Percentiles rank a stretch among this genome's conserved stretches.
phyloP scores from a whole-genome alignment of 202 grass and related monocot species.

The Setaria viridis region DNA sequence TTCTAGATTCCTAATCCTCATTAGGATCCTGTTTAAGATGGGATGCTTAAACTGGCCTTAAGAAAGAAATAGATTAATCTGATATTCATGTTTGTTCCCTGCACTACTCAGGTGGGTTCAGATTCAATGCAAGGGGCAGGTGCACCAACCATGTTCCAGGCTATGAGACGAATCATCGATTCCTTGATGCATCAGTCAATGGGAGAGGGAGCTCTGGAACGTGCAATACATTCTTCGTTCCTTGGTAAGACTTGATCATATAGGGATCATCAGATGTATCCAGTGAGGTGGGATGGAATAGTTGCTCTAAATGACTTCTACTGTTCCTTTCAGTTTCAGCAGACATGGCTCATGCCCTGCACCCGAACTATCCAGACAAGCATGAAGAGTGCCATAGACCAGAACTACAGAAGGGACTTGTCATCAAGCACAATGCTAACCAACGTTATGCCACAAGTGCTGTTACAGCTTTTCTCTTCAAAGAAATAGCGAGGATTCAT shows the following conservation, averaged over 20 bases:
- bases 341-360: conserved; percentile 96
- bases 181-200: conserved; percentile 78
- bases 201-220: conserved; percentile 83
- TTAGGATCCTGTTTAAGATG: conserved; percentile 10
- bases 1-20: not conserved
- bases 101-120: conserved; percentile 76
- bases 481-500: conserved; percentile 82
- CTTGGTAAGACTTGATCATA: conserved; percentile 64
- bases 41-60: not conserved
- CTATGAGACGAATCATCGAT: conserved; percentile 85
- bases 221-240: conserved; percentile 89
- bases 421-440: conserved; percentile 97
- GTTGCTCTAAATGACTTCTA: conserved; percentile 25
- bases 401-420: conserved; percentile 84
- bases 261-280: not conserved
- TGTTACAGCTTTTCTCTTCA: conserved; percentile 96
- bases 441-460: conserved; percentile 96
- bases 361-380: conserved; percentile 91
- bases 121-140: conserved; percentile 93
- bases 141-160: conserved; percentile 92
- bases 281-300: not conserved
- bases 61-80: conserved; percentile 19
- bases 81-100: conserved; percentile 5
- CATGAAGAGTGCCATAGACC: conserved; percentile 92
- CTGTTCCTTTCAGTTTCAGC: conserved; percentile 72